Conservation (phyloP, 164 flowering plant genomes). For the Nymphaea thermarum region DNA sequence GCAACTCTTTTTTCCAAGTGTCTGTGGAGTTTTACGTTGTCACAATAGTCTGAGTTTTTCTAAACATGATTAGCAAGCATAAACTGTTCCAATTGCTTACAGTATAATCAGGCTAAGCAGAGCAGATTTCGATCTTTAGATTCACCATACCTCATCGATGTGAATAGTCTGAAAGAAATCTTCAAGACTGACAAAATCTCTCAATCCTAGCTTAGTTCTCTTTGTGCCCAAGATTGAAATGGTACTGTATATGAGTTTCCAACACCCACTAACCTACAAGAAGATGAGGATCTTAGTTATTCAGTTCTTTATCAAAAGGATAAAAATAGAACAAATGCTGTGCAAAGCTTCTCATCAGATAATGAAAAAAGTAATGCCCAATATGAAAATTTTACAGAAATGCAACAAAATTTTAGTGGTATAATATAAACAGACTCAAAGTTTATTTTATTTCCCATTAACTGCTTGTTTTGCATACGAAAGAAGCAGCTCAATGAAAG, state of each 20-base stretch:
- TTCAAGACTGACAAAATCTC: conserved; percentile 73
- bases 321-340: neutral
- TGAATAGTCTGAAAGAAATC: conserved; percentile 70
- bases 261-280: conserved; percentile 57
- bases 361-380: neutral
- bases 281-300: neutral
- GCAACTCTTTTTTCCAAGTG: neutral
- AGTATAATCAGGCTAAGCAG: neutral
- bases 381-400: neutral
- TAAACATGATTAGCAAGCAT: neutral
- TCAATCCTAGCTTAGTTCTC: conserved; percentile 89
- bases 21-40: neutral
- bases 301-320: neutral
- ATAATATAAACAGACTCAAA: neutral
- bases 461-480: neutral
- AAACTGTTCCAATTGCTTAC: neutral
- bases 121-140: neutral
- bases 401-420: neutral
- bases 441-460: neutral
- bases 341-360: neutral
- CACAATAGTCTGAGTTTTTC: neutral
- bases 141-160: conserved; percentile 39
- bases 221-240: conserved; percentile 78
- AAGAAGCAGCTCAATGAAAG: neutral
- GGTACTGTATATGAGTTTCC: conserved; percentile 89